Evolutionary conservation across 139 green algal species (phyloP).

Genomic region (Nannochloris sp.): DNA sequence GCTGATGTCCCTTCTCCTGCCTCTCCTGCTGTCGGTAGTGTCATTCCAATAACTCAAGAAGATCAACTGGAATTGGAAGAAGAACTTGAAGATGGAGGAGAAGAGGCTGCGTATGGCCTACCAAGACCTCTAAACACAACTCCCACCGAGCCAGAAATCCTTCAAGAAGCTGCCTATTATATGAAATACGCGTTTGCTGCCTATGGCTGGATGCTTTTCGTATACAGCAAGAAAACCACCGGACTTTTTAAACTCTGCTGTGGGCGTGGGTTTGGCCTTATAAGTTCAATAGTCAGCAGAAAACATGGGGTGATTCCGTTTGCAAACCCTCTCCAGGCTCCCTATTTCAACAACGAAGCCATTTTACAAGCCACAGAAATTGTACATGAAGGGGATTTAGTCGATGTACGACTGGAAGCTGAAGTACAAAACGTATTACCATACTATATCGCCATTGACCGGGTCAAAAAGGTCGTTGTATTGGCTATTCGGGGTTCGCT

Average conservation of each 20-base stretch:
- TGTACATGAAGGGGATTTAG: constrained; percentile 19
- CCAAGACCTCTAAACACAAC: too few species aligned
- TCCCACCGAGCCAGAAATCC: too few species aligned
- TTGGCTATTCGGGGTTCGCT: constrained; percentile 49
- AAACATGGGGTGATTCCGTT: background rate
- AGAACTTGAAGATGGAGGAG: too few species aligned
- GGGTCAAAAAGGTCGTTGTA: constrained; percentile 26
- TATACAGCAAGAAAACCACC: constrained; percentile 26
- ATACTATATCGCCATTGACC: constrained; percentile 55
- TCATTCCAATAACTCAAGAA: too few species aligned
- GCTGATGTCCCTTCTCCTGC: too few species aligned
- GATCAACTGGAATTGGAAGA: too few species aligned
- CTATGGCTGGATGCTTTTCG: constrained; percentile 48
- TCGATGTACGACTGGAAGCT: constrained; percentile 29
- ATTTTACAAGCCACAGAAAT: constrained; percentile 41
- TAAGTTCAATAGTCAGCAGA: background rate
- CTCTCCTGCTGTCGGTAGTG: too few species aligned
- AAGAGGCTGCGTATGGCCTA: too few species aligned
- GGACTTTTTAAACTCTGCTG: constrained; percentile 36
- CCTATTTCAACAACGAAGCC: constrained; percentile 39
- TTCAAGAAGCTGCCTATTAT: constrained; percentile 27
- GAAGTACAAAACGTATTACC: constrained; percentile 37
- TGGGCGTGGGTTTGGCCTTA: constrained; percentile 10
- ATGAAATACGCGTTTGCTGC: constrained; percentile 41
- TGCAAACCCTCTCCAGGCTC: background rate